These are phyloP conservation scores for Neospermospora avenae DNA, from an alignment of 2,329 filamentous ascomycete genomes.

Conservation along the genomic window DNA sequence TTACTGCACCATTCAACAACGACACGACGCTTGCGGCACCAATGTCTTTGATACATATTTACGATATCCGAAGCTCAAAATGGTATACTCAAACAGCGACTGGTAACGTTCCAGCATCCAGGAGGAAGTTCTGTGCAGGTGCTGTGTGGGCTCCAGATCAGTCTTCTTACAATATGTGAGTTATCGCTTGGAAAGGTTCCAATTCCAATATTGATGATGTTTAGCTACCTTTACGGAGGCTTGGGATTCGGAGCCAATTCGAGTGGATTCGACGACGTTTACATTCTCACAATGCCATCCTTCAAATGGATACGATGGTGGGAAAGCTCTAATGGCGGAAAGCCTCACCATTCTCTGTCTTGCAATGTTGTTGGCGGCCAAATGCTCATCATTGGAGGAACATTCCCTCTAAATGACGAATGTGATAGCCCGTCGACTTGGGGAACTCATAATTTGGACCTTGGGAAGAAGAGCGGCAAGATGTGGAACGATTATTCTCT, in stretches of 20 bases:
- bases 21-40: constrained; percentile 42
- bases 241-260: constrained; percentile 44
- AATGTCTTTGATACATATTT: constrained; percentile 53
- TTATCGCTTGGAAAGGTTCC: constrained; percentile 5
- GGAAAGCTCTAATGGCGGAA: constrained; percentile 39
- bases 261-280: constrained; percentile 58
- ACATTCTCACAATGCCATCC: constrained; percentile 58
- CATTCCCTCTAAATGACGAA: constrained; percentile 45
- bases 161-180: constrained; percentile 63
- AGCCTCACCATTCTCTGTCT: constrained; percentile 52
- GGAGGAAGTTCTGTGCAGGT: constrained; percentile 60
- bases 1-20: constrained; percentile 47
- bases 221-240: constrained; percentile 60
- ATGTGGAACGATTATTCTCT: constrained; percentile 51
- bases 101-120: constrained; percentile 49
- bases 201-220: constrained; percentile 12
- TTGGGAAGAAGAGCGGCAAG: constrained; percentile 47
- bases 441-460: constrained; percentile 54
- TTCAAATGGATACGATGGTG: constrained; percentile 60
- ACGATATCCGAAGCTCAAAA: constrained; percentile 55
- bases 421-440: constrained; percentile 53
- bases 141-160: constrained; percentile 56
- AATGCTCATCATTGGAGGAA: constrained; percentile 62
- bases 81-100: constrained; percentile 59
- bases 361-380: constrained; percentile 57